phyloP scores from a whole-genome alignment of 202 grass and related monocot species.

The Schoenoplectus triqueter region DNA sequence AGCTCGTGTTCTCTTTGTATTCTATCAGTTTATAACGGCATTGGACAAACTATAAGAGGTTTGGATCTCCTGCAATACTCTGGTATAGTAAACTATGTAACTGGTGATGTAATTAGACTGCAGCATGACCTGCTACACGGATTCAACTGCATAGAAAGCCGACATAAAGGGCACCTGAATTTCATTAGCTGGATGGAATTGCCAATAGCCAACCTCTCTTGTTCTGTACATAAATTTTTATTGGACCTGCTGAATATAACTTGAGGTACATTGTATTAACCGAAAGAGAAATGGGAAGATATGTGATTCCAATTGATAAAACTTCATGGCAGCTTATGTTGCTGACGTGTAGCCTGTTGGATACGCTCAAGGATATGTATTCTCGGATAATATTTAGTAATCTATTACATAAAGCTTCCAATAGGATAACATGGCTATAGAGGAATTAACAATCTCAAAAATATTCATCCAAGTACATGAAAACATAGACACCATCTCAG shows the following conservation, averaged over 20 bases:
- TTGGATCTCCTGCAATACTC: not conserved
- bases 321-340: slow-evolving; percentile 5
- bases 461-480: no score
- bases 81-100: not conserved
- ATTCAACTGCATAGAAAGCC: not conserved
- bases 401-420: not conserved
- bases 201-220: not conserved
- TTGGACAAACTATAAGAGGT: not conserved
- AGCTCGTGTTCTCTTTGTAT: slow-evolving; percentile 24
- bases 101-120: not conserved
- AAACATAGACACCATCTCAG: no score
- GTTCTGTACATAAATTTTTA: not conserved
- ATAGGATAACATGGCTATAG: not conserved
- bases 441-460: not conserved
- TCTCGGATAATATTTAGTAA: not conserved
- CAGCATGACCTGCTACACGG: not conserved
- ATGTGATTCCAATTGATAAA: not conserved
- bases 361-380: not conserved
- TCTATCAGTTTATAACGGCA: slow-evolving; percentile 21
- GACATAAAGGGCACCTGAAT: not conserved
- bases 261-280: slow-evolving; percentile 14
- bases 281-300: not conserved
- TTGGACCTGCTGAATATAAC: not conserved
- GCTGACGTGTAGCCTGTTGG: not conserved
- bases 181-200: slow-evolving; percentile 28